phyloP scores from a whole-genome alignment of 129 eudicot genomes.

The carrot (Daucus carota) region DNA sequence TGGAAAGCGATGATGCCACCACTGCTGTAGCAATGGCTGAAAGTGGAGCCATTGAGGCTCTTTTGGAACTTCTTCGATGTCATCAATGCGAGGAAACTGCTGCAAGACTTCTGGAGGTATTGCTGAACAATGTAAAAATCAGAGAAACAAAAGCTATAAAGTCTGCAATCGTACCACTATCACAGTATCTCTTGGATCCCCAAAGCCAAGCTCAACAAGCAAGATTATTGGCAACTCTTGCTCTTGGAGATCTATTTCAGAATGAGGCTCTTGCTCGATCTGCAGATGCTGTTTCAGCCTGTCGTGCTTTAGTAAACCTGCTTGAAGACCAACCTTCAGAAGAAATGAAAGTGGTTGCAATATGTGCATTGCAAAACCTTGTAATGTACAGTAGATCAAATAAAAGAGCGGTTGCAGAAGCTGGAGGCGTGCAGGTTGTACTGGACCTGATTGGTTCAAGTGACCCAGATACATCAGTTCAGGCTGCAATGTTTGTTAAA shows the following conservation, averaged over 20 bases:
- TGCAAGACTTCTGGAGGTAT: conserved; percentile 81
- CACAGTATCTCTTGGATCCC: conserved; percentile 96
- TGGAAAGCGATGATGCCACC: conserved; percentile 89
- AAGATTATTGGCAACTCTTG: conserved; percentile 84
- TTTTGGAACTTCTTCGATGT: conserved; percentile 74
- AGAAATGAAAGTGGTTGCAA: conserved; percentile 98
- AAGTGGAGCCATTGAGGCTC: conserved; percentile 95
- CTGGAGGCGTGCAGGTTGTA: conserved; percentile 96
- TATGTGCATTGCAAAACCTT: conserved; percentile 95
- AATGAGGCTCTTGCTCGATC: conserved; percentile 84
- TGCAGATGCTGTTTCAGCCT: conserved; percentile 94
- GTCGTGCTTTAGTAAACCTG: conserved; percentile 89
- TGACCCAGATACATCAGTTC: conserved; percentile 92
- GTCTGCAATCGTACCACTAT: conserved; percentile 76
- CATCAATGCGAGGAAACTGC: conserved; percentile 98
- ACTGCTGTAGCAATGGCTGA: conserved; percentile 98
- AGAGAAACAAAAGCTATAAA: conserved; percentile 83
- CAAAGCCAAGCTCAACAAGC: conserved; percentile 99
- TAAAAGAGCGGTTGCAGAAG: conserved; percentile 99
- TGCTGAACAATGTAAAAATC: conserved; percentile 80
- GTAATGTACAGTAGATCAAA: conserved; percentile 94
- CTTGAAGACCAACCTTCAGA: conserved; percentile 98
- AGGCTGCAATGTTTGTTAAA: conserved; percentile 92
- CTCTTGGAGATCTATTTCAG: conserved; percentile 96
- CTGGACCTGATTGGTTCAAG: conserved; percentile 92